Evolutionary conservation across 2,329 filamentous ascomycete species (phyloP).

Genomic region (Ustulina deusta): DNA sequence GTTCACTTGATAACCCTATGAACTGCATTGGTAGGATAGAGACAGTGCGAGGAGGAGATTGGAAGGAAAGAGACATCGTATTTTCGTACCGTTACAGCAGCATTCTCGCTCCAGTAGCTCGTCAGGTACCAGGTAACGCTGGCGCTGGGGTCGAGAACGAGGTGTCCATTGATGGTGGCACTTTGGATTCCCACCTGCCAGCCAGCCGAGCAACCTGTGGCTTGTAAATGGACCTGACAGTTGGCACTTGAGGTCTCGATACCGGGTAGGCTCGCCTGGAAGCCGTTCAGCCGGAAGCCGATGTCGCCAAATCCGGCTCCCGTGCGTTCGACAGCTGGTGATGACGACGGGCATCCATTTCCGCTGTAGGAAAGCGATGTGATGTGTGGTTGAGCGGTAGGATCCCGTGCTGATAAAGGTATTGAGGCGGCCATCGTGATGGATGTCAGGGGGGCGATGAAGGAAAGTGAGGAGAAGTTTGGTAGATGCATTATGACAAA

Average conservation of each 20-base stretch:
- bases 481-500: slow-evolving; percentile 36
- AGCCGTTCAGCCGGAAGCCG: slow-evolving; percentile 47
- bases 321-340: slow-evolving; percentile 50
- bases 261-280: slow-evolving; percentile 43
- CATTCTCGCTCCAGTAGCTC: slow-evolving; percentile 55
- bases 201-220: slow-evolving; percentile 49
- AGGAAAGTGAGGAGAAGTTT: slow-evolving; percentile 37
- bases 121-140: slow-evolving; percentile 52
- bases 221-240: slow-evolving; percentile 55
- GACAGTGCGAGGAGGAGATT: neutral
- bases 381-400: slow-evolving; percentile 48
- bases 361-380: slow-evolving; percentile 54
- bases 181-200: slow-evolving; percentile 56
- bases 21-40: neutral
- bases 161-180: slow-evolving; percentile 51
- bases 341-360: slow-evolving; percentile 53
- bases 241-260: slow-evolving; percentile 48
- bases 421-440: slow-evolving; percentile 37
- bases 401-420: slow-evolving; percentile 41
- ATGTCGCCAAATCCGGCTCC: slow-evolving; percentile 51
- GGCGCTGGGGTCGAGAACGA: slow-evolving; percentile 51
- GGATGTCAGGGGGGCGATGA: slow-evolving; percentile 38
- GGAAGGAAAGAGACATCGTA: neutral
- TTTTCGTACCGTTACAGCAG: slow-evolving; percentile 50
- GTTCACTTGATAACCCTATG: neutral